These are phyloP conservation scores for Hericium erinaceus DNA, from an alignment of 768 basidiomycete genomes.

Conservation along the genomic window DNA sequence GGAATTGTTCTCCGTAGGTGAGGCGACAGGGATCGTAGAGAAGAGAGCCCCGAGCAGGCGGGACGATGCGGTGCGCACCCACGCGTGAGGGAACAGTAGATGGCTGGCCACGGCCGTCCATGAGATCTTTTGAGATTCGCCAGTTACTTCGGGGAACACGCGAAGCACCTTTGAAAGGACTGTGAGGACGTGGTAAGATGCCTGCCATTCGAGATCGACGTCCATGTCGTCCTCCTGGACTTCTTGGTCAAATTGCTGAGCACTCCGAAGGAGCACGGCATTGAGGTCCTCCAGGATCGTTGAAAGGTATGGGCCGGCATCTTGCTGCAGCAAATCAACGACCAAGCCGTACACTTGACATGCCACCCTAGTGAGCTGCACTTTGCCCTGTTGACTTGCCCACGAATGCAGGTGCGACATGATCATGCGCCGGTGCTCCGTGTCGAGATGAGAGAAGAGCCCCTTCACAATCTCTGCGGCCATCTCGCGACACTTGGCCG, in stretches of 20 bases:
- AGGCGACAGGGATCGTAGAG: slow-evolving; percentile 37
- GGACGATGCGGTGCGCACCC: slow-evolving; percentile 81
- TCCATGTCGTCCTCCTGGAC: slow-evolving; percentile 41
- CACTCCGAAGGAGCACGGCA: slow-evolving; percentile 35
- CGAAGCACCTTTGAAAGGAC: slow-evolving; percentile 54
- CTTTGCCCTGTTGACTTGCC: slow-evolving; percentile 54
- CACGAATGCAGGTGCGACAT: slow-evolving; percentile 72
- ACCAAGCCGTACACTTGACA: slow-evolving; percentile 78
- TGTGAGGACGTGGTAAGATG: slow-evolving; percentile 72
- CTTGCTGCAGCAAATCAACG: slow-evolving; percentile 53
- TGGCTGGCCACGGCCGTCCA: slow-evolving; percentile 60
- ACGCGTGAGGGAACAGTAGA: slow-evolving; percentile 85
- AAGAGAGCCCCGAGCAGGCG: slow-evolving; percentile 69
- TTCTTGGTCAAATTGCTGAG: slow-evolving; percentile 30
- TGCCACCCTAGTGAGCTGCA: slow-evolving; percentile 61
- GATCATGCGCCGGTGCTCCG: slow-evolving; percentile 43
- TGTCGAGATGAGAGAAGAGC: slow-evolving; percentile 62
- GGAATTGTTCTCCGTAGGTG: slow-evolving; percentile 17
- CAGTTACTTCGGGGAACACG: slow-evolving; percentile 41
- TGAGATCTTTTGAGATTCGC: slow-evolving; percentile 35
- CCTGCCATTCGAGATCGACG: slow-evolving; percentile 65
- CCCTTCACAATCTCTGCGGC: slow-evolving; percentile 75
- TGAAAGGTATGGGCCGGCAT: slow-evolving; percentile 34
- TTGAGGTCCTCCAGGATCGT: slow-evolving; percentile 50
- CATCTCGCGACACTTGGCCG: slow-evolving; percentile 81